Evolutionary conservation across 345 rosid genomes (phyloP).

Genomic region (Mallotus nudiflorus): DNA sequence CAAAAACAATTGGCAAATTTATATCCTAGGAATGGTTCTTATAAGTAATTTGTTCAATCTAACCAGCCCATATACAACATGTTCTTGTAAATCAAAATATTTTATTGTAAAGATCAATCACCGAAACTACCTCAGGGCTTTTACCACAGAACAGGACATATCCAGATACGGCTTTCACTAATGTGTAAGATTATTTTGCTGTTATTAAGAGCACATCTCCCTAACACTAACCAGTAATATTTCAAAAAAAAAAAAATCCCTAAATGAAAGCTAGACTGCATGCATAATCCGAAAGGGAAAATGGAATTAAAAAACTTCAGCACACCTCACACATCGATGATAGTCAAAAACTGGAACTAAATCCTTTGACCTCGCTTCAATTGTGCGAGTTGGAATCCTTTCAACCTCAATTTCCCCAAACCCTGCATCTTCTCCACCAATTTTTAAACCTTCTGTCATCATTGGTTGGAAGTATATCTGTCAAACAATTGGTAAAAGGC

Average conservation of each 20-base stretch:
- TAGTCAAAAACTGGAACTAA: slow-evolving; percentile 68
- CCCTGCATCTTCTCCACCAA: slow-evolving; percentile 40
- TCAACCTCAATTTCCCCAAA: slow-evolving; percentile 74
- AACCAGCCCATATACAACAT: too few relatives aligned
- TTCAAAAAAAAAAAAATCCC: background rate
- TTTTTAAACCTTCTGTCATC: slow-evolving; percentile 29
- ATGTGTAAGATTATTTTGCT: too few relatives aligned
- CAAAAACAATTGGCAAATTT: background rate
- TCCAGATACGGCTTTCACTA: too few relatives aligned
- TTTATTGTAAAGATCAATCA: background rate
- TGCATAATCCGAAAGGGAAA: background rate
- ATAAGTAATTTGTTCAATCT: too few relatives aligned
- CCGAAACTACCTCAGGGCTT: background rate
- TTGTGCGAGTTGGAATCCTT: slow-evolving; percentile 50
- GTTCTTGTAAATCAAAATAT: background rate
- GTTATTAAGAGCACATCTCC: background rate
- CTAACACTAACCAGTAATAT: background rate
- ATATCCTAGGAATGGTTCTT: too few relatives aligned
- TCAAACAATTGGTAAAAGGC: slow-evolving; percentile 21
- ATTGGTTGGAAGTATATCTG: slow-evolving; percentile 68
- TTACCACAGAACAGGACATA: background rate
- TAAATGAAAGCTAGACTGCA: slow-evolving; percentile 6
- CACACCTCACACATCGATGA: slow-evolving; percentile 52
- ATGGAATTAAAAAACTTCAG: background rate
- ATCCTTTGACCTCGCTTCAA: slow-evolving; percentile 67